A percentile compares a stretch with the other conserved stretches of the same genome.
phyloP scores from a whole-genome alignment of 2,329 filamentous ascomycete species.

The Sclerotinia glacialis region DNA sequence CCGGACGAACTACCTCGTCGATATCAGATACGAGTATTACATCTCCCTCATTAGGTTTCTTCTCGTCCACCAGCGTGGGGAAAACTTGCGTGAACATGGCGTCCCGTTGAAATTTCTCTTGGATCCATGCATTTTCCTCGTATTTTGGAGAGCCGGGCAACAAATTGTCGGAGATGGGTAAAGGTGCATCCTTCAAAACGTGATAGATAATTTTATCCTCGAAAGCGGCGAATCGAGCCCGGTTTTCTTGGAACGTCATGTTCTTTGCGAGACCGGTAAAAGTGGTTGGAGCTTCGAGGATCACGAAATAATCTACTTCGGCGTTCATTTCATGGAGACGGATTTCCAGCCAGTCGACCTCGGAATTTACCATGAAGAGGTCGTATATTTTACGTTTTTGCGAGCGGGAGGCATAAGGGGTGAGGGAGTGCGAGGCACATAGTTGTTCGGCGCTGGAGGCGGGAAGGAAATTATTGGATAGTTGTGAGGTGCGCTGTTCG shows the following conservation, averaged over 20 bases:
- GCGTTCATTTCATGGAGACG: slow-evolving; percentile 57
- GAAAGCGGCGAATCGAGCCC: slow-evolving; percentile 50
- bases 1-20: slow-evolving; percentile 45
- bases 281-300: slow-evolving; percentile 57
- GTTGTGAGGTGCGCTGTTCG: slow-evolving; percentile 2
- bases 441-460: slow-evolving; percentile 8
- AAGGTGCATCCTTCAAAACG: slow-evolving; percentile 45
- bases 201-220: slow-evolving; percentile 61
- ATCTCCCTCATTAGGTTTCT: slow-evolving; percentile 39
- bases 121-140: slow-evolving; percentile 46
- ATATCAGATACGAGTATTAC: slow-evolving; percentile 47
- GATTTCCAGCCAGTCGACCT: slow-evolving; percentile 65
- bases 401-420: neutral
- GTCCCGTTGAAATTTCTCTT: slow-evolving; percentile 53
- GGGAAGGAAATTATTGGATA: slow-evolving; percentile 15
- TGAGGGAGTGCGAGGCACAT: slow-evolving; percentile 14
- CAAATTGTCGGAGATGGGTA: neutral
- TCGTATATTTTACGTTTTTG: slow-evolving; percentile 55
- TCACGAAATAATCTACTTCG: slow-evolving; percentile 62
- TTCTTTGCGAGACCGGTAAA: slow-evolving; percentile 58
- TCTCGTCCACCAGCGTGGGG: slow-evolving; percentile 40
- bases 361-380: slow-evolving; percentile 59
- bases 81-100: slow-evolving; percentile 55
- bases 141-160: slow-evolving; percentile 35
- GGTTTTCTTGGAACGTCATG: slow-evolving; percentile 51